Percentiles rank a stretch among this genome's conserved stretches.
Evolutionary conservation across 164 flowering plant species (phyloP).

Genomic region (Vitis cinerea): DNA sequence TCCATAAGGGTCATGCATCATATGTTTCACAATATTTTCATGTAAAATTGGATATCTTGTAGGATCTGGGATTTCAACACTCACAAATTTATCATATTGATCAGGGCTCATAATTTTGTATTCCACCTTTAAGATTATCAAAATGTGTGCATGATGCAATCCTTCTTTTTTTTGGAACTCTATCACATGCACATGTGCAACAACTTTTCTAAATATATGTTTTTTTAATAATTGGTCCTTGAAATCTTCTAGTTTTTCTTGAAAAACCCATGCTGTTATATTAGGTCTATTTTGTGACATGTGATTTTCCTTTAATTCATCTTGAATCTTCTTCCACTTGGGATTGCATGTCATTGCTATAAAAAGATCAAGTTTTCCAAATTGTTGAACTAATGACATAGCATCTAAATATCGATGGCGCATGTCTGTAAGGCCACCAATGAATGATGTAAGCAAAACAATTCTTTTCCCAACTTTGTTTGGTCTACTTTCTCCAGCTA

Average conservation of each 20-base stretch:
- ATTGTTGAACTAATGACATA: constrained; percentile 18
- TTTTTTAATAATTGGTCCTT: not conserved
- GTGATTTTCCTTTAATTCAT: not conserved
- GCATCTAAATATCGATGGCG: constrained; percentile 5
- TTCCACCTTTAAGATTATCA: no score
- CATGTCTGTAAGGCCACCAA: constrained; percentile 21
- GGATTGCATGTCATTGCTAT: constrained; percentile 28
- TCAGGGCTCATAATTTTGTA: no score
- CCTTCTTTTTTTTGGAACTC: no score
- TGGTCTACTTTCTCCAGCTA: no score
- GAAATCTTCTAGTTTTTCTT: not conserved
- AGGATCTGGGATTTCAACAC: no score
- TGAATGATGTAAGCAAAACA: constrained; percentile 12
- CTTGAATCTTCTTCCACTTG: constrained; percentile 6
- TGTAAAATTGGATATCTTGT: no score
- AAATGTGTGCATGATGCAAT: no score
- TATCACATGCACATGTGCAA: not conserved
- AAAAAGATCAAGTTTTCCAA: constrained; percentile 19
- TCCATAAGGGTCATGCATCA: no score
- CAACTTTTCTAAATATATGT: constrained; percentile 11
- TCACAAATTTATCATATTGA: no score
- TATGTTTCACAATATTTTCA: no score
- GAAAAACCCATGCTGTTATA: constrained; percentile 10
- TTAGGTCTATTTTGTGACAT: constrained; percentile 11
- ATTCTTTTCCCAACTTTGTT: no score